Evolutionary conservation across 345 rosid species (phyloP), one percentile per base, ranked within the genome.

Genomic region (Turritis glabra): DNA sequence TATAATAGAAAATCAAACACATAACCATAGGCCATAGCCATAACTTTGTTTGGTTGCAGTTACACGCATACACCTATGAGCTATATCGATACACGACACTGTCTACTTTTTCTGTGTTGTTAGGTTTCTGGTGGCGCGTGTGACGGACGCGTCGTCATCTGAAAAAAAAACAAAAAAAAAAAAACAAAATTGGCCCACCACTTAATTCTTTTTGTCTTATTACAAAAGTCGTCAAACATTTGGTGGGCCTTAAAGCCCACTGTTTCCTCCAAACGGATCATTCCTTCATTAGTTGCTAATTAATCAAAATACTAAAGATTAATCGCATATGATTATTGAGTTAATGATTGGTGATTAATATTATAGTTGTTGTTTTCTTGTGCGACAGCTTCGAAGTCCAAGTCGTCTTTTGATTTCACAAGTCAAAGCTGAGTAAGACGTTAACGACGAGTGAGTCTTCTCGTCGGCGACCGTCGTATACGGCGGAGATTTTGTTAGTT

Each of bases 231-330:
- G 38, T 59, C 47, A 50, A 38, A 19, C 1, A 0, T 0, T 4
- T 40, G 59, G 75, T 76, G 64, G 80, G 80, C 75, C 80, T 69
- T 12, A 12, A 67, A 75, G 75, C 80, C 75, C 71, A 68, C 51
- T 62, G 38, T 44, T 63, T 62, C 50, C 52, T 43, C 18, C 7
- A 13, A 18, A 75, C 21, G 23, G 44, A 68, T 52, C 37, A 50
- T 68, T 68, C 4, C 69, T 60, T 69, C 40, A 17, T 33, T 69
- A 69, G 7, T 69, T 52, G 25, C 25, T 69, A 7, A 37, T 38
- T 4, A 40, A 60, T 5, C 21, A 15, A 44, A 73, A 8, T 40
- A 52, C 8, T 7, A 8, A 64, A 7, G 48, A 54, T 30, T 73
- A 44, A 23, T 29, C 2, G 35, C 18, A 12, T 30, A 3, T 17